Evolutionary conservation across 768 basidiomycete species (phyloP), one percentile per base, ranked within the genome.

Genomic region (Royoungia palumana): DNA sequence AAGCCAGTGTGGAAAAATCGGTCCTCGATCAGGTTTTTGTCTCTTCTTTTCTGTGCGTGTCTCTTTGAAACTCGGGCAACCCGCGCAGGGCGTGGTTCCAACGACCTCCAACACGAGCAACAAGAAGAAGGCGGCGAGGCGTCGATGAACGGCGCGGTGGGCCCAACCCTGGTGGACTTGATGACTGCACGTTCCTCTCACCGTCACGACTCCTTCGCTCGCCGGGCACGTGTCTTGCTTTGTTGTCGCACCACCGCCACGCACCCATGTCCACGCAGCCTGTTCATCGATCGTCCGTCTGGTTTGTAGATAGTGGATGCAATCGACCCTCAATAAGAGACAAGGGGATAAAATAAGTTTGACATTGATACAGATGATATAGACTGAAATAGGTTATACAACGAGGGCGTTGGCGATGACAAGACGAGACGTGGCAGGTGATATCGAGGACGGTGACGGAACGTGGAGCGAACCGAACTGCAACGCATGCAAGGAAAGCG

Each of bases 111-210:
- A 12, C 28, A 28, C 28, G 11, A 45, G 28, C 16, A 47, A 41
- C 47, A 66, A 60, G 53, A 66, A 58, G 44, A 68, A 50, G 34
- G 20, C 32, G 13, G 2, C 50, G 21, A 69, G 47, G 24, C 62
- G 67, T 44, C 67, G 67, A 47, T 65, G 48, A 53, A 32, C 43
- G 13, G 8, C 28, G 28, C 28, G 28, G 28, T 11, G 28, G 28
- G 13, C 28, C 13, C 28, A 6, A 28, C 28, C 25, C 6, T 7
- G 8, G 25, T 27, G 10, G 25, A 27, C 25, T 5, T 28, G 27
- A 28, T 10, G 27, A 28, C 28, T 28, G 12, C 28, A 28, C 28
- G 28, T 28, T 28, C 28, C 28, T 28, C 28, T 11, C 25, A n/a
- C n/a, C n/a, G n/a, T n/a, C n/a, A 27, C 25, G 28, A 28, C 28